Evolutionary conservation across 129 eudicot genomes (phyloP).

Genomic region (Flaveria linearis): DNA sequence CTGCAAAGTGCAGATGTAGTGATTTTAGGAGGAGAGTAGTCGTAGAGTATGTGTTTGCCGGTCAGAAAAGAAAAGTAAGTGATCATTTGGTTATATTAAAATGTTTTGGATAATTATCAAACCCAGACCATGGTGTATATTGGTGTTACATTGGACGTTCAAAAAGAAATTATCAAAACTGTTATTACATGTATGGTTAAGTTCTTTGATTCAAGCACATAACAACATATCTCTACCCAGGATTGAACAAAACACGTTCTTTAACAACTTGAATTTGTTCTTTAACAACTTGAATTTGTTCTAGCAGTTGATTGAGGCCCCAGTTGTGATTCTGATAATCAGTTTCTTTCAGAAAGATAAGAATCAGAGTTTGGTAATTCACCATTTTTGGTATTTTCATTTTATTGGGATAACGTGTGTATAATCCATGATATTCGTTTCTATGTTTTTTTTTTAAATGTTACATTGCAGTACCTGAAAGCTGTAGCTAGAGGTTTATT

Average conservation of each 20-base stretch:
- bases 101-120: no score
- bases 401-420: neutral
- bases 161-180: no score
- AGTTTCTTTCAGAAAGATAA: constrained; percentile 51
- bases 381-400: neutral
- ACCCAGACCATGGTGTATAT: no score
- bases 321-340: constrained; percentile 53
- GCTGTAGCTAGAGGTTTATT: constrained; percentile 76
- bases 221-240: neutral
- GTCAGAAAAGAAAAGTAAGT: no score
- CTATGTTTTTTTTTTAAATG: constrained; percentile 1
- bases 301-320: constrained; percentile 55
- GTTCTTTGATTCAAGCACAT: neutral
- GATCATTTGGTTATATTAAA: no score
- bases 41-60: no score
- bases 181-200: neutral
- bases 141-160: no score
- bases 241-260: neutral
- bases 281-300: constrained; percentile 20
- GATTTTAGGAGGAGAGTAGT: no score
- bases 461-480: constrained; percentile 60
- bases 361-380: constrained; percentile 58
- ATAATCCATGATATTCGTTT: neutral
- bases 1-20: no score
- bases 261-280: constrained; percentile 18